phyloP scores from a whole-genome alignment of 208 protist species.

The Trypanosoma melophagium region DNA sequence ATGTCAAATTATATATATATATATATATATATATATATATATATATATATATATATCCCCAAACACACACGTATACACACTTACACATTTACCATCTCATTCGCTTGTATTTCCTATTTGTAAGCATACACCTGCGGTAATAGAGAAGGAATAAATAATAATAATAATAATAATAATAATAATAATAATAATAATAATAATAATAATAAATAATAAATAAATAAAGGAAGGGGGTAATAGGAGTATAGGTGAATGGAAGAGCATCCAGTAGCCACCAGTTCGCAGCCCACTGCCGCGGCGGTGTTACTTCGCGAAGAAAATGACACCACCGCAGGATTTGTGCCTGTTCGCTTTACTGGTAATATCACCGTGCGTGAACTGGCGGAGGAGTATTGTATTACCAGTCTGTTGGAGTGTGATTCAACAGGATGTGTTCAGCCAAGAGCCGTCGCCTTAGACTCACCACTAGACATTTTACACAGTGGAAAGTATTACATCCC shows the following conservation, averaged over 20 bases:
- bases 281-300: slow-evolving; percentile 17
- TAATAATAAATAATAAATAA: slow-evolving; percentile 3
- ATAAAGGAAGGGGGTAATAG: not conserved
- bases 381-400: slow-evolving; percentile 79
- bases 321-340: slow-evolving; percentile 20
- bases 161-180: too few relatives aligned
- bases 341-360: slow-evolving; percentile 47
- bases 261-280: not conserved
- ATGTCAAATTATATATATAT: not conserved
- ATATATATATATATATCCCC: too few relatives aligned
- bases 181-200: too few relatives aligned
- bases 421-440: slow-evolving; percentile 56
- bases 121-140: too few relatives aligned
- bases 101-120: too few relatives aligned
- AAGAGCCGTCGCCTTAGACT: slow-evolving; percentile 78
- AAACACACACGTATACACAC: too few relatives aligned
- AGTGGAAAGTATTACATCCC: slow-evolving; percentile 80
- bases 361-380: slow-evolving; percentile 72
- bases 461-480: slow-evolving; percentile 74
- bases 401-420: slow-evolving; percentile 84
- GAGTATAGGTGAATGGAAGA: slow-evolving; percentile 7
- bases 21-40: too few relatives aligned
- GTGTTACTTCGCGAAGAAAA: slow-evolving; percentile 57
- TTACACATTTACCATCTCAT: too few relatives aligned
- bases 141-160: too few relatives aligned